A percentile compares a stretch with the other conserved stretches of the same genome.
Evolutionary conservation across 805 yeast species (phyloP).

Genomic region (Cyberlindnera maritima): DNA sequence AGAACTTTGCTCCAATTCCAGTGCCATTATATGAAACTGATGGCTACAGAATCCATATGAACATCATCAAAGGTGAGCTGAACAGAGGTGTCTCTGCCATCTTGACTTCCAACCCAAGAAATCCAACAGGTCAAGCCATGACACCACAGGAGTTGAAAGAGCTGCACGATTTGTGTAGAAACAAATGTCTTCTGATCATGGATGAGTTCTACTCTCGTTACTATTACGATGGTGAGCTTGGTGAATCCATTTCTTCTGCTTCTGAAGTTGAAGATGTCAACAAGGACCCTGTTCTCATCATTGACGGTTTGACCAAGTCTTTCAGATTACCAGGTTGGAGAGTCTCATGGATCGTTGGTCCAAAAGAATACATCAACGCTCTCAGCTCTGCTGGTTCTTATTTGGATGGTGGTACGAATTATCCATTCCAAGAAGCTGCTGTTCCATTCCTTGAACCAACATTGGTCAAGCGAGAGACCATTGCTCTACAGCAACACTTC

Average conservation of each 20-base stretch:
- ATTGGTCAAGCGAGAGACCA: slow-evolving; percentile 49
- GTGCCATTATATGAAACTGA: slow-evolving; percentile 58
- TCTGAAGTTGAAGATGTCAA: slow-evolving; percentile 52
- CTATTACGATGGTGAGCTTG: slow-evolving; percentile 53
- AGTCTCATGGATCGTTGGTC: slow-evolving; percentile 62
- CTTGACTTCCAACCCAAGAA: slow-evolving; percentile 59
- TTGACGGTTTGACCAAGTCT: slow-evolving; percentile 60
- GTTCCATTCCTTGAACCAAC: slow-evolving; percentile 51
- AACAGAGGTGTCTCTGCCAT: slow-evolving; percentile 57
- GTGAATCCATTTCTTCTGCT: slow-evolving; percentile 50
- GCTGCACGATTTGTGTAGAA: slow-evolving; percentile 51
- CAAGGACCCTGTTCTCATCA: slow-evolving; percentile 54
- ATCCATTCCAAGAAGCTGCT: slow-evolving; percentile 61
- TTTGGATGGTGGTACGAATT: slow-evolving; percentile 59
- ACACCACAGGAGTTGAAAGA: slow-evolving; percentile 43
- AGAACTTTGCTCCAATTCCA: slow-evolving; percentile 61
- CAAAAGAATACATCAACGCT: slow-evolving; percentile 55
- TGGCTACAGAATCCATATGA: slow-evolving; percentile 53
- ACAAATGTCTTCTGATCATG: slow-evolving; percentile 54
- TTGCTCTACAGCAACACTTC: slow-evolving; percentile 56
- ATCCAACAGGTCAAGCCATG: slow-evolving; percentile 59
- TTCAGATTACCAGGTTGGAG: slow-evolving; percentile 66
- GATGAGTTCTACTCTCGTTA: slow-evolving; percentile 62
- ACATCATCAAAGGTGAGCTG: slow-evolving; percentile 49
- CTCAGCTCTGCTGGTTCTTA: slow-evolving; percentile 58